phyloP scores from a whole-genome alignment of 1,139 yeast genomes.

The Sugiyamaella castrensis region DNA sequence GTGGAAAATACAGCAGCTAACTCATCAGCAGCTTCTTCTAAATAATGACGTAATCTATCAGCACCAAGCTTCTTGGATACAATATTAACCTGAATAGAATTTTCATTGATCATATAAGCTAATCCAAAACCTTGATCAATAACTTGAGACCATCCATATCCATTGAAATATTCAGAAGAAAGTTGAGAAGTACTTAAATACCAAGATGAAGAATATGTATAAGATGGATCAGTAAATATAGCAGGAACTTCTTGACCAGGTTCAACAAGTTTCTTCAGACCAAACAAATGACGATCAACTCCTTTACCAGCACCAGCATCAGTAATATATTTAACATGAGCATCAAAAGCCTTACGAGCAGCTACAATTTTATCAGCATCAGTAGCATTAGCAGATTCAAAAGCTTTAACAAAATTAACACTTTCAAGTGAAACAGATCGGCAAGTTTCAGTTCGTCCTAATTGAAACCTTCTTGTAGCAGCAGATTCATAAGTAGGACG shows the following conservation, averaged over 20 bases:
- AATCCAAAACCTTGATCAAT: slow-evolving; percentile 91
- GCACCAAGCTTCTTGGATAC: slow-evolving; percentile 73
- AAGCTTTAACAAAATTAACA: slow-evolving; percentile 67
- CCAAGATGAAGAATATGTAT: slow-evolving; percentile 77
- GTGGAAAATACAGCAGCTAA: slow-evolving; percentile 59
- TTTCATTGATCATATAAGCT: slow-evolving; percentile 88
- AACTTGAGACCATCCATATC: slow-evolving; percentile 97
- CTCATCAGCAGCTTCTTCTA: slow-evolving; percentile 79
- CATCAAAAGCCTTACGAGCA: slow-evolving; percentile 68
- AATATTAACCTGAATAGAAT: slow-evolving; percentile 83
- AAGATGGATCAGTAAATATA: slow-evolving; percentile 73
- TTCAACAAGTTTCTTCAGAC: slow-evolving; percentile 70
- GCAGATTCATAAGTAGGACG: slow-evolving; percentile 97
- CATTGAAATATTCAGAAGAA: slow-evolving; percentile 82
- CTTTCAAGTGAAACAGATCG: slow-evolving; percentile 82
- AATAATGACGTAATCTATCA: slow-evolving; percentile 63
- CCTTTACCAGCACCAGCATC: slow-evolving; percentile 86
- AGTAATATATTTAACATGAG: slow-evolving; percentile 71
- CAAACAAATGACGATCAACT: slow-evolving; percentile 91
- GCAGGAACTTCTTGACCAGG: slow-evolving; percentile 64
- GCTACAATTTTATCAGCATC: slow-evolving; percentile 60
- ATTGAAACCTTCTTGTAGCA: slow-evolving; percentile 82
- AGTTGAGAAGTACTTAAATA: slow-evolving; percentile 85
- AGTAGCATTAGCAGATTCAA: slow-evolving; percentile 60
- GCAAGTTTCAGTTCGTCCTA: slow-evolving; percentile 96